Conservation (phyloP, 352 stramenopile genomes). For the Pythium guiyangense region DNA sequence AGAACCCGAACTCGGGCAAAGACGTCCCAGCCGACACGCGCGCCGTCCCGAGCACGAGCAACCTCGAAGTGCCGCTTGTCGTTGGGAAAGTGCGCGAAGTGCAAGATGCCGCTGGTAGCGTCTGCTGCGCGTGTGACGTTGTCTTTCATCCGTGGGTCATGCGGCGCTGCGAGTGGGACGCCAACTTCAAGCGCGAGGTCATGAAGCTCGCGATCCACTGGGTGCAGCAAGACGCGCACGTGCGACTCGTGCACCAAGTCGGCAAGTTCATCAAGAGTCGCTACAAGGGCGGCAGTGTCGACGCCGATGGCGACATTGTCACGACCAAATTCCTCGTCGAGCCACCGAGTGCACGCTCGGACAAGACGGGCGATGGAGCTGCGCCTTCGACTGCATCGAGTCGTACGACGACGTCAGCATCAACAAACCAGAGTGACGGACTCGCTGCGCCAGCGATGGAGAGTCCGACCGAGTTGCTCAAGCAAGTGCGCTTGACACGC, state of each 20-base stretch:
- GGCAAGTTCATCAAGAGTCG: slow-evolving; percentile 83
- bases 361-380: not conserved
- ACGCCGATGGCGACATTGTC: slow-evolving; percentile 40
- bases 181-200: slow-evolving; percentile 76
- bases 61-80: slow-evolving; percentile 68
- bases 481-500: slow-evolving; percentile 30
- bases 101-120: slow-evolving; percentile 32
- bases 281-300: slow-evolving; percentile 61
- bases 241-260: slow-evolving; percentile 28
- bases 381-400: not conserved
- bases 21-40: slow-evolving; percentile 56
- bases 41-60: slow-evolving; percentile 64
- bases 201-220: slow-evolving; percentile 77
- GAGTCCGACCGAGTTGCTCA: slow-evolving; percentile 49
- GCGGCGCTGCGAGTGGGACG: slow-evolving; percentile 64
- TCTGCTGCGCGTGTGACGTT: slow-evolving; percentile 57
- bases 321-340: slow-evolving; percentile 77
- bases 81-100: slow-evolving; percentile 56
- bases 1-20: slow-evolving; percentile 65
- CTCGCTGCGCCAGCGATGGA: slow-evolving; percentile 19
- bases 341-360: not conserved
- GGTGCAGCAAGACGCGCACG: slow-evolving; percentile 61
- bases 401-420: not conserved
- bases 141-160: slow-evolving; percentile 80
- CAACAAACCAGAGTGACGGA: slow-evolving; percentile 9